Evolutionary conservation across 805 yeast species (phyloP).

Genomic region (Metschnikowia orientalis): DNA sequence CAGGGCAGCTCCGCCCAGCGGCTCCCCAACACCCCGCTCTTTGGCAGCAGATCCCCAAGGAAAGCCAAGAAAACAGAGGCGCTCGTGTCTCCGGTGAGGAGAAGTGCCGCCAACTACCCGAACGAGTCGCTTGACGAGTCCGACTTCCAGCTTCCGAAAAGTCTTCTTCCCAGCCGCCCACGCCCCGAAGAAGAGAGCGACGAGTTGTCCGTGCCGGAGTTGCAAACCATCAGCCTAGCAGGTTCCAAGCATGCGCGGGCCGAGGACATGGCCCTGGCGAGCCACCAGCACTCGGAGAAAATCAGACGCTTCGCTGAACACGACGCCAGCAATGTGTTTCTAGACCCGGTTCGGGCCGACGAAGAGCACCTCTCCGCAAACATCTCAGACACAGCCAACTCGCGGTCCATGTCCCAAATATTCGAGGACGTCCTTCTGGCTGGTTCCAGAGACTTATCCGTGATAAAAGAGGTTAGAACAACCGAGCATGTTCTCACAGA

Average conservation of each 20-base stretch:
- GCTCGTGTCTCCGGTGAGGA: slow-evolving; percentile 8
- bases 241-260: slow-evolving; percentile 1
- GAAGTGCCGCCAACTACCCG: slow-evolving; percentile 1
- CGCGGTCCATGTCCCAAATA: slow-evolving; percentile 30
- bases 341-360: slow-evolving; percentile 18
- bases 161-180: not conserved
- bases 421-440: slow-evolving; percentile 27
- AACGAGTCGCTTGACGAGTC: slow-evolving; percentile 7
- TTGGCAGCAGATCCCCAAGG: slow-evolving; percentile 6
- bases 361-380: too few species aligned
- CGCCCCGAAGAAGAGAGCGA: slow-evolving; percentile 14
- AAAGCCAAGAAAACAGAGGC: slow-evolving; percentile 2
- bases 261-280: slow-evolving; percentile 1
- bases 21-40: slow-evolving; percentile 12
- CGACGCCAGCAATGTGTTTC: slow-evolving; percentile 32
- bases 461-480: not conserved
- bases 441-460: slow-evolving; percentile 9
- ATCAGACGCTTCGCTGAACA: slow-evolving; percentile 3
- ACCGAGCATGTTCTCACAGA: not conserved
- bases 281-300: not conserved
- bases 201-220: slow-evolving; percentile 12
- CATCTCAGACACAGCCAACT: slow-evolving; percentile 17
- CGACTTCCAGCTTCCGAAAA: slow-evolving; percentile 7
- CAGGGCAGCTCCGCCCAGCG: slow-evolving; percentile 8
- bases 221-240: slow-evolving; percentile 8